Evolutionary conservation across 805 yeast genomes (phyloP).

Genomic region (Suhomyces vadensis): DNA sequence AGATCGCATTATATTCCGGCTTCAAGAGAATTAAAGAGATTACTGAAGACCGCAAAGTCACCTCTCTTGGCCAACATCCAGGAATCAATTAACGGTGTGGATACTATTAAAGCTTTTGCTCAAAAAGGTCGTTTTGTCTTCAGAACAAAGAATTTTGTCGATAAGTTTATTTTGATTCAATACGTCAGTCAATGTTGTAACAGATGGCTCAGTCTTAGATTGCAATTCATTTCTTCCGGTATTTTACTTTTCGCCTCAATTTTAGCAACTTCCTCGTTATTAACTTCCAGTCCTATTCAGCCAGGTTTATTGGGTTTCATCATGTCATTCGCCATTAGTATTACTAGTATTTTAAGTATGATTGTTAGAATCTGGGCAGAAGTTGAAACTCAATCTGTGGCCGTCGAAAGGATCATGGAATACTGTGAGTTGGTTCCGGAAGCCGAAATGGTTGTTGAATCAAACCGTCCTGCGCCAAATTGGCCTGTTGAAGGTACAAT

Average conservation of each 20-base stretch:
- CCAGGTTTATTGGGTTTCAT: slow-evolving; percentile 65
- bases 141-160: slow-evolving; percentile 53
- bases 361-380: slow-evolving; percentile 63
- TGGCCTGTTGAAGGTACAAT: slow-evolving; percentile 81
- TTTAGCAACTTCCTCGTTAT: slow-evolving; percentile 43
- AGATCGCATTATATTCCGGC: slow-evolving; percentile 69
- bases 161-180: slow-evolving; percentile 44
- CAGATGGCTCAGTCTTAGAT: slow-evolving; percentile 65
- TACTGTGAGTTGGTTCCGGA: slow-evolving; percentile 51
- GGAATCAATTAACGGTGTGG: slow-evolving; percentile 75
- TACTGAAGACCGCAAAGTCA: slow-evolving; percentile 65
- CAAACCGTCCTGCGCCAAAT: slow-evolving; percentile 36
- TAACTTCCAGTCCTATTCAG: slow-evolving; percentile 43
- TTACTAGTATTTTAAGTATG: slow-evolving; percentile 53
- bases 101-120: slow-evolving; percentile 76
- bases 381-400: slow-evolving; percentile 62
- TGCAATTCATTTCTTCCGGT: slow-evolving; percentile 60
- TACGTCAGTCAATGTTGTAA: slow-evolving; percentile 45
- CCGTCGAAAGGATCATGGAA: slow-evolving; percentile 68
- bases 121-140: slow-evolving; percentile 63
- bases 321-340: slow-evolving; percentile 62
- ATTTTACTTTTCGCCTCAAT: slow-evolving; percentile 54
- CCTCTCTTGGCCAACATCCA: slow-evolving; percentile 84
- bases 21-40: slow-evolving; percentile 76
- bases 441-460: slow-evolving; percentile 43